phyloP scores from a whole-genome alignment of 2,329 filamentous ascomycete genomes.

The Harringtonia lauricola region DNA sequence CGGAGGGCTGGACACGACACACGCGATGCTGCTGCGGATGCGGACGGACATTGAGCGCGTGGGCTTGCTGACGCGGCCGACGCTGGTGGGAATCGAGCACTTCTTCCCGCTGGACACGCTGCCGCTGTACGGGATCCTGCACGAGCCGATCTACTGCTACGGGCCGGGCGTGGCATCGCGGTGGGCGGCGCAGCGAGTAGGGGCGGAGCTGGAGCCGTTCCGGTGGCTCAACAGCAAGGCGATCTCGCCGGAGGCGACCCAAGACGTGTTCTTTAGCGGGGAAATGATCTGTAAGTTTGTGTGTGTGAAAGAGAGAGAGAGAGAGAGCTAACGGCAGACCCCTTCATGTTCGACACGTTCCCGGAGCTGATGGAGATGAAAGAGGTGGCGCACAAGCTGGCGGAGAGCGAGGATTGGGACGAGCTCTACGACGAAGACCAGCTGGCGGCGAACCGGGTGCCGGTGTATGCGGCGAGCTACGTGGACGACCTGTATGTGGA shows the following conservation, averaged over 20 bases:
- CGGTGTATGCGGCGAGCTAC: slow-evolving; percentile 76
- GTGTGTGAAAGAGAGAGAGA: neutral
- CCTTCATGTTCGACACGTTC: slow-evolving; percentile 74
- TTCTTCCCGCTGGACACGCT: slow-evolving; percentile 61
- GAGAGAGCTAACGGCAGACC: slow-evolving; percentile 23
- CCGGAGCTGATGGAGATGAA: slow-evolving; percentile 61
- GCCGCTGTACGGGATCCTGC: slow-evolving; percentile 75
- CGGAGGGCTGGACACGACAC: slow-evolving; percentile 65
- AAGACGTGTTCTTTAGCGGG: slow-evolving; percentile 62
- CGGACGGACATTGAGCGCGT: slow-evolving; percentile 65
- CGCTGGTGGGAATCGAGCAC: slow-evolving; percentile 57
- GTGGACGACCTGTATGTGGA: slow-evolving; percentile 92
- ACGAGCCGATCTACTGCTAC: slow-evolving; percentile 81
- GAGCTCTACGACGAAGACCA: slow-evolving; percentile 64
- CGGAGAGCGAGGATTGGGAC: slow-evolving; percentile 59
- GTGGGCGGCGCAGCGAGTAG: slow-evolving; percentile 64
- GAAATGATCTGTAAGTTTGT: slow-evolving; percentile 63
- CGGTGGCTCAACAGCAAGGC: slow-evolving; percentile 33
- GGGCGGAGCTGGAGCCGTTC: slow-evolving; percentile 35
- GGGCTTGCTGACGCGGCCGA: slow-evolving; percentile 62
- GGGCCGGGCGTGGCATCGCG: slow-evolving; percentile 49
- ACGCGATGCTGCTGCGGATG: slow-evolving; percentile 60
- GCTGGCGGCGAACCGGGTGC: slow-evolving; percentile 66
- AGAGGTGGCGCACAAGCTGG: slow-evolving; percentile 60
- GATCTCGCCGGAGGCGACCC: slow-evolving; percentile 9